A percentile compares a stretch with the other conserved stretches of the same genome.
phyloP scores from a whole-genome alignment of 306 rosid species.

The Aeschynomene evenia region DNA sequence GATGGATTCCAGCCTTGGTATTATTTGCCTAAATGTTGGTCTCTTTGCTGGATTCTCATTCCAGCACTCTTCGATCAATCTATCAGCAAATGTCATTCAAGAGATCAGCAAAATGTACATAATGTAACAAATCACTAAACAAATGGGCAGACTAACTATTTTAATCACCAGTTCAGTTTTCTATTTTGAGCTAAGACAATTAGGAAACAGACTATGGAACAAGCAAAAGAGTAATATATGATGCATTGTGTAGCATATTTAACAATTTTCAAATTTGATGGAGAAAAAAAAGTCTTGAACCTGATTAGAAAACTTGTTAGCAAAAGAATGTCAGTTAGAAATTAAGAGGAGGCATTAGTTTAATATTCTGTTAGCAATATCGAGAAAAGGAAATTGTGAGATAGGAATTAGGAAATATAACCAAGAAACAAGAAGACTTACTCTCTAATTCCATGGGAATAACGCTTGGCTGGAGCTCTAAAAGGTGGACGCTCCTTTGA shows the following conservation, averaged over 20 bases:
- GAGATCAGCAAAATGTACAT: conserved; percentile 10
- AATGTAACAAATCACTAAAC: neutral
- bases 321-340: neutral
- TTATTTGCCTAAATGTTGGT: conserved; percentile 87
- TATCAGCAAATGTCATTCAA: conserved; percentile 36
- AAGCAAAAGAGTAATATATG: neutral
- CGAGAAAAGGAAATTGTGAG: neutral
- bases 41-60: conserved; percentile 78
- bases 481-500: conserved; percentile 80
- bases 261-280: conserved; percentile 7
- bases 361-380: neutral
- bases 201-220: neutral
- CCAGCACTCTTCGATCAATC: conserved; percentile 94
- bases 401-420: conserved; percentile 16
- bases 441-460: conserved; percentile 80
- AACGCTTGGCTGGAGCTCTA: conserved; percentile 66
- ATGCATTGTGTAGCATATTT: neutral
- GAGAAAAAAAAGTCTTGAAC: neutral
- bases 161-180: neutral
- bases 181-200: neutral
- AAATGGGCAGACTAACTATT: neutral
- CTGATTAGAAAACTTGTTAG: neutral
- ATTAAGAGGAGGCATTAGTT: conserved; percentile 2
- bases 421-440: conserved; percentile 39
- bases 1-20: conserved; percentile 65